Evolutionary conservation across 345 rosid species (phyloP), one percentile per base, ranked within the genome.

Genomic region (Arabis hirsuta): DNA sequence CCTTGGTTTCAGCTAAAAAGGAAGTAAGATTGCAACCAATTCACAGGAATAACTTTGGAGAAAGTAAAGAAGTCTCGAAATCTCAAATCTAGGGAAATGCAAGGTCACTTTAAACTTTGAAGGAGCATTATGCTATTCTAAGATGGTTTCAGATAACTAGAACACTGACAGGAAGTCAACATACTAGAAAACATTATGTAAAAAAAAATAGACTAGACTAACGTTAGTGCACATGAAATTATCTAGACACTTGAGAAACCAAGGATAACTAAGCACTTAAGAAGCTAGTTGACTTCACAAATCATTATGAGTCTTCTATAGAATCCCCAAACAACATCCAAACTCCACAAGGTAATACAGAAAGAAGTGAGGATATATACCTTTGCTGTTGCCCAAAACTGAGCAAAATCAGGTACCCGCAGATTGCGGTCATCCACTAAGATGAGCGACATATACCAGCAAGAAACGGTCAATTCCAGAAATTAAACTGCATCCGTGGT

Each of bases 401-500:
- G 98, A 94, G 98, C 92, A 94, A 94, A 94, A 94, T 94, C 98
- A 85, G 98, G 89, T 85, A 94, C 98, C 98, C 97, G 97, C 97
- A 94, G 98, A 94, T 94, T 94, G 96, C 97, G 98, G 98, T 94
- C 98, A 94, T 94, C 98, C 98, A 94, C 98, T 91, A 94, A 91
- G 91, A 89, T 78, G 85, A 89, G 81, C 91, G 84, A 91, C 93
- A 94, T 78, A 94, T 91, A 89, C 92, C 97, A 94, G 85, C 88
- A 82, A 90, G 82, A 87, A 87, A 89, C 84, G 92, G 88, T 94
- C 95, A 94, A 94, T 86, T 91, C 87, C 85, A 96, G 90, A 84
- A 70, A 78, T 89, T 84, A 92, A 88, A 89, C 97, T 91, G 98
- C 98, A 94, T 85, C 78, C 82, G 90, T 87, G 65, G 97, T 91